A percentile compares a stretch with the other conserved stretches of the same genome.
Evolutionary conservation across 208 protist genomes (phyloP).

Genomic region (Acanthamoeba lenticulata): DNA sequence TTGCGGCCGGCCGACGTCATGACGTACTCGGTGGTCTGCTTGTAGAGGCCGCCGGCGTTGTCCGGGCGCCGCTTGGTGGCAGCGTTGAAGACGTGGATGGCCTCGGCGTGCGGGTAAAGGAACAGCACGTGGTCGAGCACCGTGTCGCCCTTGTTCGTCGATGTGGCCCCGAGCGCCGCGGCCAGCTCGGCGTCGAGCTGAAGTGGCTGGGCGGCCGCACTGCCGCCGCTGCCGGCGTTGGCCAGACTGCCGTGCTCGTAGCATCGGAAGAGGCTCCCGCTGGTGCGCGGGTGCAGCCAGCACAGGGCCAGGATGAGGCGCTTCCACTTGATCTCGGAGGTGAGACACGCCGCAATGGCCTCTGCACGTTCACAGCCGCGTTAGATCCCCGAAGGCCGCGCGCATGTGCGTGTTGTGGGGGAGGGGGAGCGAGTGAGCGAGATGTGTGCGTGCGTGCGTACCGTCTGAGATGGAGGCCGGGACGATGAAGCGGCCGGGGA

Average conservation of each 20-base stretch:
- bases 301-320: conserved; percentile 31
- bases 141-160: conserved; percentile 6
- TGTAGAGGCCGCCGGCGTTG: not conserved
- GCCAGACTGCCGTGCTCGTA: not conserved
- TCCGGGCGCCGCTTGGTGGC: not conserved
- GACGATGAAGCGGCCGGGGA: conserved; percentile 18
- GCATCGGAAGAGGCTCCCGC: conserved; percentile 2
- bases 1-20: conserved; percentile 9
- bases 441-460: not conserved
- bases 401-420: not conserved
- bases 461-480: conserved; percentile 37
- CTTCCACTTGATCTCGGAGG: conserved; percentile 23
- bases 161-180: not conserved
- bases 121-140: not conserved
- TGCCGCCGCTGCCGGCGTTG: not conserved
- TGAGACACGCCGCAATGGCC: not conserved
- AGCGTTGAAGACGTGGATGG: conserved; percentile 23
- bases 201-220: not conserved
- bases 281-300: conserved; percentile 30
- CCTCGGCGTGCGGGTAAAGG: conserved; percentile 2
- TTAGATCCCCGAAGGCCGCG: not conserved
- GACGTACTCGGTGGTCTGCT: not conserved
- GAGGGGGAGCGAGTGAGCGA: not conserved
- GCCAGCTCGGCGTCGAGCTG: conserved; percentile 17
- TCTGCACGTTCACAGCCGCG: not conserved